Base-by-base conservation (phyloP, 2,329 filamentous ascomycete genomes). In the Exophiala alcalophila region DNA sequence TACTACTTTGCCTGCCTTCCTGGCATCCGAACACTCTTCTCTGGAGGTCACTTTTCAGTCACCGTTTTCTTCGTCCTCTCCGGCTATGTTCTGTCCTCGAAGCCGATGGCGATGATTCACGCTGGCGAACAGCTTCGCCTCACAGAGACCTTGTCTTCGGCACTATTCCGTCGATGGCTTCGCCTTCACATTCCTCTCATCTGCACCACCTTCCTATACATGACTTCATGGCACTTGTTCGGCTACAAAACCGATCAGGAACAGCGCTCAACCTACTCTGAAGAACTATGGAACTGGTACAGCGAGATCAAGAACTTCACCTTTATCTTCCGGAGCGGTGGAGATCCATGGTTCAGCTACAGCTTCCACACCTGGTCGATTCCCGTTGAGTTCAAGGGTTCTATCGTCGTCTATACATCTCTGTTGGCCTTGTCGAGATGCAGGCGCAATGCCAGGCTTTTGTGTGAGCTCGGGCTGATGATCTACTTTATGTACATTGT, bases 401-500 rank as follows among this genome's bases (percentile, higher is more conserved):
- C 81, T 1, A 70, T 86, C 39, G 65, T 80, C 49, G 64, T 83
- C 39, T 86, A 81, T 59, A 78, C 74, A 0, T 60, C 73, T 0
- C 60, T 77, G 4, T 58, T 80, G 14, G 76, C 81, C 0, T 68
- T 85, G 8, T 74, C 79, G 1, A 67, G 75, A 38, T 75, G 72
- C 44, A 73, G 73, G 0, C 66, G 64, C 16, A 74, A 71, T 40
- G 72, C 74, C 3, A 73, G 82, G 10, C 67, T 84, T 0, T 67
- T 67, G 59, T 74, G 74, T 56, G 64, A 78, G 53, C 32, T 68
- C 1, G 71, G 58, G 1, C 65, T 86, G 8, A 71, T 78, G 14
- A 67, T 70, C 50, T 86, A 86, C 62, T 84, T 83, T 57, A 67
- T 86, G 58, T 84, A 83, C 59, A 72, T 85, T 37, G 73, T 72